Evolutionary conservation across 176 grass and related monocot genomes (phyloP).

Genomic region (Avena atlantica): DNA sequence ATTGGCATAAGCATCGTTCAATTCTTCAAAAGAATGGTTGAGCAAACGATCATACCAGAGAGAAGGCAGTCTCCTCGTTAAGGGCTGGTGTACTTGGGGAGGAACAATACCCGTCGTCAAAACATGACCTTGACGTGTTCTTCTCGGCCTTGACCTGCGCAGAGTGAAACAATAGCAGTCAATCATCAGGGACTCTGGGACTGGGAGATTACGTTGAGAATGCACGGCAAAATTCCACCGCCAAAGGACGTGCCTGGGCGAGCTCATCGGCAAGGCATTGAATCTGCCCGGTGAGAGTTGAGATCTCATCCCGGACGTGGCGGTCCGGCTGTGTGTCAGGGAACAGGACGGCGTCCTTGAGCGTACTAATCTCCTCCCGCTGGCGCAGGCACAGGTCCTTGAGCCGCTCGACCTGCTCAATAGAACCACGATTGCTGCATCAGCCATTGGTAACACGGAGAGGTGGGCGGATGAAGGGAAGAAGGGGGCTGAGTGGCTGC

Average conservation of each 20-base stretch:
- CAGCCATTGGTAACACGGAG: background rate
- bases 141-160: conserved; percentile 85
- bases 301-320: conserved; percentile 81
- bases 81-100: conserved; percentile 67
- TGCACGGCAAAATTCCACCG: conserved; percentile 7
- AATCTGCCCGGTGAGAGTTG: conserved; percentile 82
- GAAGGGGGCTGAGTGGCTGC: background rate
- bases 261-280: conserved; percentile 91
- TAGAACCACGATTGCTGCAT: background rate
- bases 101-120: conserved; percentile 65
- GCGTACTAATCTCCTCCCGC: conserved; percentile 85
- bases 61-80: conserved; percentile 59
- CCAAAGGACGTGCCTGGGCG: conserved; percentile 62
- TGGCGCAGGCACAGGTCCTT: conserved; percentile 89
- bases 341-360: conserved; percentile 90
- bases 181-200: conserved; percentile 15
- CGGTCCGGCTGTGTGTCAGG: conserved; percentile 71
- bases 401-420: conserved; percentile 77
- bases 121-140: conserved; percentile 49
- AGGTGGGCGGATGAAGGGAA: background rate
- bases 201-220: background rate
- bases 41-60: conserved; percentile 55
- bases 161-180: background rate
- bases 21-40: background rate
- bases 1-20: background rate